Conservation (phyloP, 371 early-diverging fungal genomes). For the Fennellomyces sp. region DNA sequence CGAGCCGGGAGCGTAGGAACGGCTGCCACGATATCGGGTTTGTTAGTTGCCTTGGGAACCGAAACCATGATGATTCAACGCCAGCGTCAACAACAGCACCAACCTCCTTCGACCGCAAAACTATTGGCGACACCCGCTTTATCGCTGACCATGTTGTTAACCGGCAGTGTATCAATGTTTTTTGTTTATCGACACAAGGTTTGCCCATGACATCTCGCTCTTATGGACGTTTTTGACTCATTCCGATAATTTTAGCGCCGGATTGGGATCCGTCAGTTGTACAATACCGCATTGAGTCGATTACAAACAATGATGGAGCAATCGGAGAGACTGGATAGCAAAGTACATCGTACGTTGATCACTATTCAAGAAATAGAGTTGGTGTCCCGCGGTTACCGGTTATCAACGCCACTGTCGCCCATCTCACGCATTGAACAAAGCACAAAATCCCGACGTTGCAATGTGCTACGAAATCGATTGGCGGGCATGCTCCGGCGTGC, state of each 20-base stretch:
- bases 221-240: too few species aligned
- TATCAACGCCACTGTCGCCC: constrained; percentile 65
- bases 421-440: constrained; percentile 71
- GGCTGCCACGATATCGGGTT: constrained; percentile 13
- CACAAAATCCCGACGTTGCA: constrained; percentile 56
- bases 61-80: constrained; percentile 10
- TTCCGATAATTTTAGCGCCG: constrained; percentile 59
- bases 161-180: constrained; percentile 36
- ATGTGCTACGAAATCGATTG: constrained; percentile 31
- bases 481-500: constrained; percentile 38
- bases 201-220: too few species aligned
- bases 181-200: constrained; percentile 46
- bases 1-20: constrained; percentile 14
- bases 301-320: constrained; percentile 54
- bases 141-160: constrained; percentile 25
- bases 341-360: constrained; percentile 62
- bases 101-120: constrained; percentile 1
- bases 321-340: constrained; percentile 57
- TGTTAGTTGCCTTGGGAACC: constrained; percentile 16
- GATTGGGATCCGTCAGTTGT: constrained; percentile 50
- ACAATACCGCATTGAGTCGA: constrained; percentile 49
- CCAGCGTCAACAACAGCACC: constrained; percentile 7
- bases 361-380: constrained; percentile 76
- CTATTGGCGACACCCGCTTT: constrained; percentile 13
- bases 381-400: constrained; percentile 71